Base-by-base conservation (phyloP, 352 stramenopile species). In the Phytophthora hibernalis region DNA sequence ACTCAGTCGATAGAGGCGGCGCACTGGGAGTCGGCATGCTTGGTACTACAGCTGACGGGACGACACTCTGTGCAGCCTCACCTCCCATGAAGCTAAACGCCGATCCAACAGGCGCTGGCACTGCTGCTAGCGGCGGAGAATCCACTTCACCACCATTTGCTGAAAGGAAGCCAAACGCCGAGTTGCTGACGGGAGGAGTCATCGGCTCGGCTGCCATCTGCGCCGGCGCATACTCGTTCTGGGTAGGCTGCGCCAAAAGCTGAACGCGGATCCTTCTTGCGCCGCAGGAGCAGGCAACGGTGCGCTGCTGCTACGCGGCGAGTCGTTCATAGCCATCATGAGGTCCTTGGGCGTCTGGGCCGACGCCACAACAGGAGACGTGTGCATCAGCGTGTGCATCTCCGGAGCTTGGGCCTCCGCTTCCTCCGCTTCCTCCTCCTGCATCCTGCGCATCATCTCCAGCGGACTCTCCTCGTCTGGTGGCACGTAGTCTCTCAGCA, bases 321-420 rank as follows among this genome's bases (percentile, higher is more conserved):
- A 80, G 47, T 68, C 61, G 43, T 76, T 71, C 42, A 65, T 66
- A 15, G 72, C 44, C 60, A 78, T 71, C 45, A 73, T 67, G 31
- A 73, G 50, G 33, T 69, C 52, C 16, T 60, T 40, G 7, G 77
- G 77, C 0, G 69, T 69, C 40, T 79, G 59, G 18, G 69, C 58
- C 35, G 74, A 80, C 61, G 68, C 49, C 24, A 87, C 63, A 20
- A 83, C 38, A 0, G 75, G 77, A 28, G 77, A 87, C 38, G 72
- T 80, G 49, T 74, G 72, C 72, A 80, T 80, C 35, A 80, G 43
- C 33, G 35, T 35, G 31, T 70, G 33, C 37, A 67, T 66, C 33
- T 77, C 64, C 1, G 52, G 22, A 10, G 51, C 20, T 15, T 65
- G 54, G 15, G 37, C 22, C 3, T 42, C 57, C 1, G 24, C 44